Evolutionary conservation across 345 rosid species (phyloP), one percentile per base, ranked within the genome.

Genomic region (Viola odorata): DNA sequence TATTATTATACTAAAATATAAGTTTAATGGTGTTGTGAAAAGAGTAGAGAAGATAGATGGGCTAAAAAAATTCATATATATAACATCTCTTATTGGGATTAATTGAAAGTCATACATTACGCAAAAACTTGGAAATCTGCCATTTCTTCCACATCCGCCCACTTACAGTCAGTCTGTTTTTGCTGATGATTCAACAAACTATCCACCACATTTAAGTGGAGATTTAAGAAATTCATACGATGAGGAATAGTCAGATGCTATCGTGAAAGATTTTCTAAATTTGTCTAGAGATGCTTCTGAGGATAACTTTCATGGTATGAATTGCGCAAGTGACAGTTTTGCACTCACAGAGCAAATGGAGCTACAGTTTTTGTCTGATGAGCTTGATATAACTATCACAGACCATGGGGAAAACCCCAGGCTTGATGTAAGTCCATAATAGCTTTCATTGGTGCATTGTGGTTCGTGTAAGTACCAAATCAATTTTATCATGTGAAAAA

Each of bases 361-460:
- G 52, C 75, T 91, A 66, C 95, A 91, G 73, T 84, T 81, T 72
- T 63, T 91, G 57, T 86, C 95, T 50, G 90, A 88, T 71, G 88
- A 88, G 54, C 95, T 91, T 65, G 94, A 88, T 72, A 72, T 86
- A 48, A 88, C 88, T 52, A 83, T 88, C 47, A 80, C 85, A 39
- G 94, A 86, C 79, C 77, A 82, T 5, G 87, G 80, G 69, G 87
- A 91, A 75, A 91, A 80, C 73, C 98, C 95, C 53, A 73, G 84
- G 71, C 80, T 91, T 61, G 91, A 91, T 67, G 98, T 91, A 79
- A 84, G 90, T 70, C 38, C 42, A 41, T 37, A 39, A 3, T 9
- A 36, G 7, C 45, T 6, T 47, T 4, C 13, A 9, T 4, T 47
- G 13, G 13, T 9, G 11, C 13, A 12, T 11, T 9, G 11, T 47